These are phyloP conservation scores for Phytopythium chamaehyphon DNA, from an alignment of 352 stramenopile species.

Conservation along the genomic window DNA sequence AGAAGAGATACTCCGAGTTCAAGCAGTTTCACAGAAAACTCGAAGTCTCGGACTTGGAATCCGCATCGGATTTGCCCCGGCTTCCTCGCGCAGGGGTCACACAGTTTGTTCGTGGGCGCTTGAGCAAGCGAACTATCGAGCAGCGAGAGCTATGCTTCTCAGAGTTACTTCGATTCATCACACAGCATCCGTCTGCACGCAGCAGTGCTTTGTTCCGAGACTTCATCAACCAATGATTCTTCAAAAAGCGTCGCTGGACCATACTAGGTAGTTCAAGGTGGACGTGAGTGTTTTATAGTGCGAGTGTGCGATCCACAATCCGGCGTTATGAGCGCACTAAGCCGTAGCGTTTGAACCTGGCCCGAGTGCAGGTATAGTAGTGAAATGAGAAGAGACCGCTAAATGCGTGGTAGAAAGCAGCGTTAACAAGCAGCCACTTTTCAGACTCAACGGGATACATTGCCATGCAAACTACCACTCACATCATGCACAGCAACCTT, in stretches of 20 bases:
- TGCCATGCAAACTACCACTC: neutral
- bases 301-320: no score
- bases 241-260: no score
- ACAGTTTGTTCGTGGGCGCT: slow-evolving; percentile 42
- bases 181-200: slow-evolving; percentile 27
- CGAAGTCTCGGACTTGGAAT: slow-evolving; percentile 23
- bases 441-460: no score
- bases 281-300: slow-evolving; percentile 11
- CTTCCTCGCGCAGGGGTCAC: slow-evolving; percentile 32
- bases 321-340: no score
- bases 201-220: slow-evolving; percentile 40
- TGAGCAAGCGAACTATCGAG: slow-evolving; percentile 38
- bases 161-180: slow-evolving; percentile 43
- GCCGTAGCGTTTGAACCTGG: no score
- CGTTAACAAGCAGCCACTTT: no score
- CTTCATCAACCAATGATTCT: slow-evolving; percentile 27
- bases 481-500: no score
- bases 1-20: slow-evolving; percentile 53
- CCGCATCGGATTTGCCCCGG: slow-evolving; percentile 25
- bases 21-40: slow-evolving; percentile 45
- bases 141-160: slow-evolving; percentile 45
- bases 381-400: no score
- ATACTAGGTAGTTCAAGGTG: no score
- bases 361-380: no score
- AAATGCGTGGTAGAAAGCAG: no score